Percentiles rank a stretch among this genome's conserved stretches.
Conservation (phyloP, 305 asterid genomes). For the Vinca major region DNA sequence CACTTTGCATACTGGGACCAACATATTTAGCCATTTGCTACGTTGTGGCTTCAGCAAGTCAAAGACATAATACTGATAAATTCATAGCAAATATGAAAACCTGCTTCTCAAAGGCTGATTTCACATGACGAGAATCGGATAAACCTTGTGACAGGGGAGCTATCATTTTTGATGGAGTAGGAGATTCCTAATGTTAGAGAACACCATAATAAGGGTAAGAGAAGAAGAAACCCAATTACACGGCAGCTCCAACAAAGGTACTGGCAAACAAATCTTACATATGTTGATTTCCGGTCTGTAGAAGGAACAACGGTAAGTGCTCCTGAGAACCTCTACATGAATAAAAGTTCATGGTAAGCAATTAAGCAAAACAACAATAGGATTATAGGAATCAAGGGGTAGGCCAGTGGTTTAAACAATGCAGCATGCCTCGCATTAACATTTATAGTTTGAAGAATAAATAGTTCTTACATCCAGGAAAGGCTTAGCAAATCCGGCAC, state of each 20-base stretch:
- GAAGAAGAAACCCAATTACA: constrained; percentile 17
- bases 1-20: not conserved
- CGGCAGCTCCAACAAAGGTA: constrained; percentile 2
- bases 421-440: not conserved
- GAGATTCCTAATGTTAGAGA: constrained; percentile 64
- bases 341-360: constrained; percentile 17
- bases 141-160: constrained; percentile 59
- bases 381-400: not conserved
- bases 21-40: not conserved
- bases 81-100: constrained; percentile 28
- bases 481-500: constrained; percentile 57
- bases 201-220: not conserved
- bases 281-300: constrained; percentile 57
- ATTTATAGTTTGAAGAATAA: not conserved
- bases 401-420: not conserved
- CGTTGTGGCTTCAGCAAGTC: not conserved
- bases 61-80: constrained; percentile 1
- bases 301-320: constrained; percentile 46
- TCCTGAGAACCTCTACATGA: constrained; percentile 58
- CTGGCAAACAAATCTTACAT: constrained; percentile 40
- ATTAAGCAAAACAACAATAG: constrained; percentile 11
- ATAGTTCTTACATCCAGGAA: constrained; percentile 53
- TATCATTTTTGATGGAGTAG: constrained; percentile 80
- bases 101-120: constrained; percentile 67
- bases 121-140: constrained; percentile 74